Evolutionary conservation across 148 eudicot species (phyloP), one percentile per base, ranked within the genome.

Genomic region (Amaranthus cruentus): DNA sequence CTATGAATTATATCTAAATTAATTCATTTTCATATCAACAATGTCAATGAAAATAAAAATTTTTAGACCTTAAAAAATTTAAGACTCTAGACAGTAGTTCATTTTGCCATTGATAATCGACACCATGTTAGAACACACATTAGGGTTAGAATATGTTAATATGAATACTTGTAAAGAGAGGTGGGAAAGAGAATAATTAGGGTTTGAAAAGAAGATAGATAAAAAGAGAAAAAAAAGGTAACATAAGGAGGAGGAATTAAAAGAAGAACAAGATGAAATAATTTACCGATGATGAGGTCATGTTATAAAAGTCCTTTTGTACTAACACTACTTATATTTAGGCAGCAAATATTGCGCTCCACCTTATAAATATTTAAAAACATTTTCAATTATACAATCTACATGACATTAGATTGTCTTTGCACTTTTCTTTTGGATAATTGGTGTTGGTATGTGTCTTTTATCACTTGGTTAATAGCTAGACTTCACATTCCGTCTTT

Each of bases 331-430:
- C 79, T 75, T 75, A 75, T 80, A 79, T 55, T 28, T 65, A 75
- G 79, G 61, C 78, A 80, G 79, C 82, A 80, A 80, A 80, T 71
- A 80, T 65, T 80, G 71, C 79, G 79, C 63, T 80, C 78, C 46
- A 75, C 79, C 82, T 75, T 79, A 53, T 64, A 80, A 70, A 76
- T 42, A 73, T 69, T 5, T 47, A 59, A 21, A 56, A 56, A 51
- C 65, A 54, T 57, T 59, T 77, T 61, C 62, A 55, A 75, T 28
- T 65, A 52, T 79, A 71, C 76, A 66, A 28, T 28, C 38, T 28
- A 28, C 71, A 51, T 75, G 55, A 69, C 43, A 51, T 58, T 28
- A 28, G 1, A 28, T 28, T 28, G 38, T 28, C 38, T 28, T 61
- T 70, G 75, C 72, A 77, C 80, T 56, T 72, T 63, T 43, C 57